Evolutionary conservation across 2,329 filamentous ascomycete genomes (phyloP), one percentile per base, ranked within the genome.

Genomic region (Hymenoscyphus salicellus): DNA sequence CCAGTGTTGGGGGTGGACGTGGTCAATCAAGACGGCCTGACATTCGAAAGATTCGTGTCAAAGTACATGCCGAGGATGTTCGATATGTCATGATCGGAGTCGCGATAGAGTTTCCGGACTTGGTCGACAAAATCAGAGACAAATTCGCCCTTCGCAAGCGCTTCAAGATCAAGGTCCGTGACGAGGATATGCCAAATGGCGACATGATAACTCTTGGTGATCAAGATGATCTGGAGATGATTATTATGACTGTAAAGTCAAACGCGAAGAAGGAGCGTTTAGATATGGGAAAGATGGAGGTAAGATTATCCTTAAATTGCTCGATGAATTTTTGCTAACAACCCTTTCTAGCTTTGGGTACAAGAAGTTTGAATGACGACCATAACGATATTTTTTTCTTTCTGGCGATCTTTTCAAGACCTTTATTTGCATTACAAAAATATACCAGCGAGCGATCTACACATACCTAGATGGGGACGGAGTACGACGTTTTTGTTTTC

Each of bases 201-300:
- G 94, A 98, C 74, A 94, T 97, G 90, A 96, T 99, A 74, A 97
- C 94, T 36, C 89, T 99, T 86, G 93, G 90, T 33, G 95, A 99
- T 77, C 92, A 97, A 77, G 95, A 99, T 74, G 95, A 99, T 79
- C 79, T 97, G 68, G 93, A 98, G 60, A 91, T 97, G 87, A 88
- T 92, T 32, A 83, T 98, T 62, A 84, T 86, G 76, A 84, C 82
- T 57, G 88, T 89, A 6, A 91, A 87, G 77, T 84, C 84, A 59
- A 79, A 81, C 65, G 93, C 90, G 58, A 86, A 83, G 78, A 90
- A 86, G 77, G 89, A 94, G 75, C 86, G 88, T 72, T 83, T 84
- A 68, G 93, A 96, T 68, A 90, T 93, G 81, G 93, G 91, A 61
- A 97, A 97, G 84, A 88, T 97, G 87, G 95, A 98, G 86, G 92